Base-by-base conservation (phyloP, 2,329 filamentous ascomycete species). In the Calonectria henricotiae region DNA sequence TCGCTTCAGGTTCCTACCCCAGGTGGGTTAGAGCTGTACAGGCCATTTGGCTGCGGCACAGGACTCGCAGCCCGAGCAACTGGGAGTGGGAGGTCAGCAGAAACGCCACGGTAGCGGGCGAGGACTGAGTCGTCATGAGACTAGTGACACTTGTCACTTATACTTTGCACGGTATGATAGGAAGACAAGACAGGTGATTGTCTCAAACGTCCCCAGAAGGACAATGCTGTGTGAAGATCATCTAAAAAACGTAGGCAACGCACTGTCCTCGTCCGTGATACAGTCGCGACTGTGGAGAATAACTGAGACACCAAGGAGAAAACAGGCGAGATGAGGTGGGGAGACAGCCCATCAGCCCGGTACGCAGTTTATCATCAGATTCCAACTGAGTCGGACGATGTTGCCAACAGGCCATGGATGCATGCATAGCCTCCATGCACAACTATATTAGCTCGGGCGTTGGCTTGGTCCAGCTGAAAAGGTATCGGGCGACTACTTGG, bases 281-380 rank as follows among this genome's bases (percentile, higher is more conserved):
- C 54, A 44, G 23, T 25, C 12, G 41, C 37, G n/a, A 37, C 25
- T 68, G 69, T 71, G 65, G 65, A 30, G 44, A 51, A 70, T 32
- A 41, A 41, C 54, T 69, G 69, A 69, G 69, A 65, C 65, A 55
- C 17, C 11, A 13, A 39, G 63, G 25, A 20, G 35, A 54, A 30
- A 35, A 37, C 60, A 58, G 61, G 61, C 66, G 62, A 71, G 39
- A 71, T 65, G 69, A 71, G 54, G 51, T 46, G 65, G 39, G 51
- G 58, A 46, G 39, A 47, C 46, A 37, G n/a, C 20, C 8, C 35
- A 37, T 32, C 41, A 51, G 55, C 54, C 54, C 32, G 7, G 30
- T 58, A 30, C 27, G n/a, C 30, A 39, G 15, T 41, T 49, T 12
- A 11, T n/a, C 41, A 39, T 60, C 30, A 39, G 41, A 30, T 41